phyloP scores from a whole-genome alignment of 495 filamentous ascomycete genomes.

The Annulohypoxylon moriforme region DNA sequence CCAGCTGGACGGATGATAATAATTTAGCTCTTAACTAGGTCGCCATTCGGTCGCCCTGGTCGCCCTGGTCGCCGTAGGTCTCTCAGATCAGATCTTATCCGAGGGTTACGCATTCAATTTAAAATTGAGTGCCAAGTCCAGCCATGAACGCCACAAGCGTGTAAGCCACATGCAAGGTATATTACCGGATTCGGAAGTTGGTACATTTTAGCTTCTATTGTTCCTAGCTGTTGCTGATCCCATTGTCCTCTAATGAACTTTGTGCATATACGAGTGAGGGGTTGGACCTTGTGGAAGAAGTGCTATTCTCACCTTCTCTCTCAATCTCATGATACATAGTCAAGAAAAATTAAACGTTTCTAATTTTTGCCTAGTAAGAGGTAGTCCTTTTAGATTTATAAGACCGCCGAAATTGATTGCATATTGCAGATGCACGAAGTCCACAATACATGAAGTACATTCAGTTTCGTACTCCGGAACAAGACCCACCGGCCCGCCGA shows the following conservation, averaged over 20 bases:
- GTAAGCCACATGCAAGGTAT: conserved; percentile 37
- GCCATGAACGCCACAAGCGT: conserved; percentile 30
- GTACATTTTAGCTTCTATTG: conserved; percentile 10
- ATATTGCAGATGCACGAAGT: conserved; percentile 4
- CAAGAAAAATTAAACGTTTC: background rate
- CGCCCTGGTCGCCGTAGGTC: conserved; percentile 4
- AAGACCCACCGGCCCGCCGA: conserved; percentile 34
- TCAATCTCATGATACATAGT: background rate
- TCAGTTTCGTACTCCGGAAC: conserved; percentile 6
- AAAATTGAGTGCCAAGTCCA: background rate
- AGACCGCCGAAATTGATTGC: background rate
- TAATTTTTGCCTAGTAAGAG: background rate
- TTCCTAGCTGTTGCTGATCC: conserved; percentile 10
- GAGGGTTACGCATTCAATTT: conserved; percentile 25
- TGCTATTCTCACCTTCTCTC: background rate
- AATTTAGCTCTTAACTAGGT: too few species aligned
- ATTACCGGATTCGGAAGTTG: conserved; percentile 31
- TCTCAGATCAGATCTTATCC: conserved; percentile 12
- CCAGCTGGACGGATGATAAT: too few species aligned
- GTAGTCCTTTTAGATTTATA: background rate
- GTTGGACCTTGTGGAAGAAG: background rate
- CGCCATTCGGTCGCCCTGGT: background rate
- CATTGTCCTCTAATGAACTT: background rate
- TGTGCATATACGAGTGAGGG: conserved; percentile 15
- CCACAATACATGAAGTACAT: conserved; percentile 1